phyloP scores from a whole-genome alignment of 371 early-diverging fungal genomes.

The Funneliformis caledonium region DNA sequence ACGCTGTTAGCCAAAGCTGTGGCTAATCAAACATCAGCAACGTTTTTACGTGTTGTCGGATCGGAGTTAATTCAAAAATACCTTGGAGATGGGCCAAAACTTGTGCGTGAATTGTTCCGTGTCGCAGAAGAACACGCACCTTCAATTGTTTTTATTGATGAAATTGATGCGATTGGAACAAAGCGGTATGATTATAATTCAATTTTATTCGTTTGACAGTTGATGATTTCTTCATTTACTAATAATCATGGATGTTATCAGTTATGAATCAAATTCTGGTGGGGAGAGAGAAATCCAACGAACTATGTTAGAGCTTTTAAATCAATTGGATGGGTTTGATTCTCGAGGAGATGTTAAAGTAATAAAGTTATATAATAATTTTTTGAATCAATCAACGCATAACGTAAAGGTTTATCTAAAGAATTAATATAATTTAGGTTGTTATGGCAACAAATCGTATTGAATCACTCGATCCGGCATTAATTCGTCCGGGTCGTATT shows the following conservation, averaged over 20 bases:
- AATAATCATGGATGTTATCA: conserved; percentile 19
- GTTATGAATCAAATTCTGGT: conserved; percentile 97
- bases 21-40: conserved; percentile 99
- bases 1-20: conserved; percentile 99
- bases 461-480: conserved; percentile 98
- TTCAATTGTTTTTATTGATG: conserved; percentile 99
- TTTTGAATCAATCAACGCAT: not conserved
- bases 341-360: conserved; percentile 98
- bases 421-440: conserved; percentile 56
- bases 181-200: conserved; percentile 54
- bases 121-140: conserved; percentile 99
- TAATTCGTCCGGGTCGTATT: conserved; percentile 99
- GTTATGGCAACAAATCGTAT: conserved; percentile 99
- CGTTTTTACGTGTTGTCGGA: conserved; percentile 99
- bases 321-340: conserved; percentile 99
- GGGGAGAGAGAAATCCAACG: conserved; percentile 99
- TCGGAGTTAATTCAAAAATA: conserved; percentile 99
- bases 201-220: not conserved
- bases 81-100: conserved; percentile 99
- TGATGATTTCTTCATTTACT: not conserved
- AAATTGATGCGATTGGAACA: conserved; percentile 99
- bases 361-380: not conserved
- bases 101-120: conserved; percentile 99
- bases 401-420: not conserved
- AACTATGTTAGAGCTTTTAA: conserved; percentile 99